Evolutionary conservation across 2,329 filamentous ascomycete genomes (phyloP), one percentile per base, ranked within the genome.

Genomic region (Aspergillus pseudotamarii): DNA sequence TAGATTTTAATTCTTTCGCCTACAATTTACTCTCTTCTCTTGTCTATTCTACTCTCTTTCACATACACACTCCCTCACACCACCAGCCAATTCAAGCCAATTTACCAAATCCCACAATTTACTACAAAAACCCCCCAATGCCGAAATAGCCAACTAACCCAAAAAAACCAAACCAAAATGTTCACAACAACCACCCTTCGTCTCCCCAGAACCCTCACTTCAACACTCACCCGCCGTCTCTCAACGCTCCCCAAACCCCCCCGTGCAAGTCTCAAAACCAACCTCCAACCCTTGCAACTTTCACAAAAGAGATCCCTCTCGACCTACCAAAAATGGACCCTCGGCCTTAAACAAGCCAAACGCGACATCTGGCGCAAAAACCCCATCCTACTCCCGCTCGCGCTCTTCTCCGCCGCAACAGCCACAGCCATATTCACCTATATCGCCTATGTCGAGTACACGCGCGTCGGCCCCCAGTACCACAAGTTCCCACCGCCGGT

Each of bases 401-500:
- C 77, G n/a, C 72, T 83, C 23, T 59, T 81, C 57, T 78, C 74
- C 26, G 71, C 76, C 6, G 68, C 78, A 30, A 76, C 75, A 14
- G 74, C 72, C 8, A 70, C 74, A 10, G 68, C 72, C 1, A 30
- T 77, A 6, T 77, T 82, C 21, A 69, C 74, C 16, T 81, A 82
- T 62, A 68, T 80, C 23, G 73, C 77, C 45, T 83, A 82, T 60
- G 68, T 81, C 57, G 79, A 82, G 69, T 71, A 80, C 63, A 80
- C 71, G 12, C 75, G 78, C 50, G 75, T 80, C 41, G 75, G 75
- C 28, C 78, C 78, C 10, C 75, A 79, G 57, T 79, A 79, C 62
- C 72, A 76, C 36, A 78, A 79, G 16, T 83, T 81, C 63, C 81
- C 82, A 4, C 73, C 76, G 26, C 76, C 77, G 32, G 81, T 83